A percentile compares a stretch with the other conserved stretches of the same genome.
These are phyloP conservation scores for Agapanthus africanus DNA, from an alignment of 106 monocot species.

Conservation along the genomic window DNA sequence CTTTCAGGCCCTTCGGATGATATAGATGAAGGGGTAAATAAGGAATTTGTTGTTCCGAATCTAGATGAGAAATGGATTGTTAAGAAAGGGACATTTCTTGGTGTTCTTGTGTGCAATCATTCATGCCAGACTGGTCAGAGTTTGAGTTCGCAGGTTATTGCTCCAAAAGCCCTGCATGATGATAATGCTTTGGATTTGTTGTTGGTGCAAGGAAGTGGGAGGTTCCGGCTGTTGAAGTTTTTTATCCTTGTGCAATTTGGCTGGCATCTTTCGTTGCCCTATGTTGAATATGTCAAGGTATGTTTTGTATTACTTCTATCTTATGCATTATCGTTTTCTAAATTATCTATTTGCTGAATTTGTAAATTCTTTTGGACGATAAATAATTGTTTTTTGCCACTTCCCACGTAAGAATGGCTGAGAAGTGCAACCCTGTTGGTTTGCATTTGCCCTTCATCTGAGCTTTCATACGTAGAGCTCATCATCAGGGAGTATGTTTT, in stretches of 20 bases:
- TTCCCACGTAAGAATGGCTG: too few relatives aligned
- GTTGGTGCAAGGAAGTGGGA: slow-evolving; percentile 71
- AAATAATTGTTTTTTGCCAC: too few relatives aligned
- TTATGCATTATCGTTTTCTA: too few relatives aligned
- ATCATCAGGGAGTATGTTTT: too few relatives aligned
- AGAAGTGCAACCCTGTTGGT: too few relatives aligned
- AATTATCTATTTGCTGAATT: too few relatives aligned
- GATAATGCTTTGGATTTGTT: slow-evolving; percentile 62
- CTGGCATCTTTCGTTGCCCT: slow-evolving; percentile 63
- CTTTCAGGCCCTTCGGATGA: slow-evolving; percentile 43
- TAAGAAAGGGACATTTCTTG: slow-evolving; percentile 63
- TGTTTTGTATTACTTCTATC: not conserved
- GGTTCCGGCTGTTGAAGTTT: slow-evolving; percentile 49
- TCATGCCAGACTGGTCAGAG: slow-evolving; percentile 81
- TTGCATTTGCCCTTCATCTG: too few relatives aligned
- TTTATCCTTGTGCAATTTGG: slow-evolving; percentile 60
- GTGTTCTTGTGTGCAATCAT: slow-evolving; percentile 72
- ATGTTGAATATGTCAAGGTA: slow-evolving; percentile 92
- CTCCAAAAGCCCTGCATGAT: slow-evolving; percentile 66
- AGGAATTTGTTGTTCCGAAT: slow-evolving; percentile 36
- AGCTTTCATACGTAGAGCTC: too few relatives aligned
- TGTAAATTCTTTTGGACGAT: too few relatives aligned
- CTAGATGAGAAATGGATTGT: slow-evolving; percentile 62
- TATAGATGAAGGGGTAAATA: slow-evolving; percentile 22
- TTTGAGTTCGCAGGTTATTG: slow-evolving; percentile 73